These are phyloP conservation scores for Hanseniaspora osmophila DNA, from an alignment of 805 yeast species.

Conservation along the genomic window DNA sequence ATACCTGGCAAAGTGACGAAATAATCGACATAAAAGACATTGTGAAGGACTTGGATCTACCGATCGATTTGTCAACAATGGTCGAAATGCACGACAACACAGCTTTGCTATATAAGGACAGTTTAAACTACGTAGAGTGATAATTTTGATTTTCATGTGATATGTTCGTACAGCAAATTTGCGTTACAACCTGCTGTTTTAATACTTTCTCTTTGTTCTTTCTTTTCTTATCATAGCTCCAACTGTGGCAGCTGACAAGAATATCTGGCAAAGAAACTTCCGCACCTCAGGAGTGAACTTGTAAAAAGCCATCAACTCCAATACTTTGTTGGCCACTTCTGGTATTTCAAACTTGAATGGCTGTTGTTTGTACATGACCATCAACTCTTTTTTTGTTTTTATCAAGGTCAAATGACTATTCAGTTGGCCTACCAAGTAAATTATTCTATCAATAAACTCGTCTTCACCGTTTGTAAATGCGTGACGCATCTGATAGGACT, in stretches of 20 bases:
- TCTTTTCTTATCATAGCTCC: slow-evolving; percentile 37
- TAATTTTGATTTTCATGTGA: background rate
- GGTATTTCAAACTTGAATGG: slow-evolving; percentile 43
- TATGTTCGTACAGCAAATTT: no score
- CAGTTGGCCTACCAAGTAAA: slow-evolving; percentile 34
- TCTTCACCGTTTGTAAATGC: slow-evolving; percentile 12
- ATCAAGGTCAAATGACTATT: slow-evolving; percentile 41
- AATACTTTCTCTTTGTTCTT: slow-evolving; percentile 10
- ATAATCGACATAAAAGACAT: slow-evolving; percentile 1
- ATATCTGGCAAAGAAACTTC: slow-evolving; percentile 49
- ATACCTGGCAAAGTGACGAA: slow-evolving; percentile 5
- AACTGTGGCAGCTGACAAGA: slow-evolving; percentile 38
- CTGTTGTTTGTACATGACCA: slow-evolving; percentile 34
- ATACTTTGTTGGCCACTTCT: slow-evolving; percentile 38
- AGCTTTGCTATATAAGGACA: slow-evolving; percentile 18
- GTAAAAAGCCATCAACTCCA: slow-evolving; percentile 39
- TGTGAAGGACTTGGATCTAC: slow-evolving; percentile 10
- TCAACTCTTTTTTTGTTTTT: slow-evolving; percentile 44
- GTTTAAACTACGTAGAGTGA: background rate
- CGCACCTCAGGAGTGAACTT: slow-evolving; percentile 50
- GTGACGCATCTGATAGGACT: slow-evolving; percentile 6
- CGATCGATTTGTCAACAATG: slow-evolving; percentile 15
- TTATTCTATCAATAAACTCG: slow-evolving; percentile 18
- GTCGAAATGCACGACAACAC: slow-evolving; percentile 17
- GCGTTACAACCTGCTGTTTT: background rate